Conservation (phyloP, 495 filamentous ascomycete genomes). For the Trichoderma reesei region DNA sequence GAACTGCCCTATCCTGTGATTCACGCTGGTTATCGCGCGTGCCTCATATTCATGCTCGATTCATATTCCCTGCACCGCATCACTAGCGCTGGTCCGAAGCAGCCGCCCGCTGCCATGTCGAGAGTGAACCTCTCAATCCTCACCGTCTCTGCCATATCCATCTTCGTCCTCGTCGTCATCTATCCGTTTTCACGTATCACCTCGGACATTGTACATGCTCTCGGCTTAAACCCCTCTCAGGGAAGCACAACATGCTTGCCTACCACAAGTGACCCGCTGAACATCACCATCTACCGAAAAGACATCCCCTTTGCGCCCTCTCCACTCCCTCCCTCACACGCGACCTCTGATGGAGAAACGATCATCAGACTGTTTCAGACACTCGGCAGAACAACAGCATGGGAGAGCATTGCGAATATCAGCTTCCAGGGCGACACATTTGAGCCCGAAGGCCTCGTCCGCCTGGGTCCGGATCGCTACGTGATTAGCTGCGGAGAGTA, state of each 20-base stretch:
- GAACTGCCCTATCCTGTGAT: not conserved
- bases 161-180: not conserved
- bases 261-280: not conserved
- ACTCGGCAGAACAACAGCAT: slow-evolving; percentile 22
- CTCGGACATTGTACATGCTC: not conserved
- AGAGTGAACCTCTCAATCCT: not conserved
- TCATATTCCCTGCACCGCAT: not conserved
- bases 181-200: not conserved
- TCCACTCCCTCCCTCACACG: slow-evolving; percentile 21
- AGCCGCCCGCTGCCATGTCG: not conserved
- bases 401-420: slow-evolving; percentile 25
- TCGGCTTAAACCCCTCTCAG: not conserved
- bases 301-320: slow-evolving; percentile 14
- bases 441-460: slow-evolving; percentile 29
- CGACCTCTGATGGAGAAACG: slow-evolving; percentile 18
- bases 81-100: not conserved
- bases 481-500: slow-evolving; percentile 26
- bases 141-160: not conserved
- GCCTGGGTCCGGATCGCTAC: slow-evolving; percentile 23
- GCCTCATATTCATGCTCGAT: not conserved
- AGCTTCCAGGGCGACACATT: slow-evolving; percentile 28
- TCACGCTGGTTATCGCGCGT: not conserved
- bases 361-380: slow-evolving; percentile 24
- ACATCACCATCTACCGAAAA: slow-evolving; percentile 14
- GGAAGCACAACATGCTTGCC: not conserved